Conservation (phyloP, 768 basidiomycete species). For the Imleria badia region DNA sequence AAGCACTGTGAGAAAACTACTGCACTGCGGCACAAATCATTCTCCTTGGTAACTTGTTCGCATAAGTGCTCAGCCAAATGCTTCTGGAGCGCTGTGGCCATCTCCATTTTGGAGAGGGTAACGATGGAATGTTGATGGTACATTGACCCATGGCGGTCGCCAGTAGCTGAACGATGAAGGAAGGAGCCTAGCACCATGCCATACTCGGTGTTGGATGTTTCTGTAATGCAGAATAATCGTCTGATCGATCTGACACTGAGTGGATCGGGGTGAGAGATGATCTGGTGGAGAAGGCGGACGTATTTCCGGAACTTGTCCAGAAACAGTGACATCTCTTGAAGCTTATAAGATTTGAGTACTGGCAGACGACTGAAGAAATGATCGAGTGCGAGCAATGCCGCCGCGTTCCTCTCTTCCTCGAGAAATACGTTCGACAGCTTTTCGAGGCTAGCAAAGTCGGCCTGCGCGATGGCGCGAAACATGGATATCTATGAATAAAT, state of each 20-base stretch:
- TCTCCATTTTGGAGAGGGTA: constrained; percentile 16
- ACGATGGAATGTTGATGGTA: not conserved
- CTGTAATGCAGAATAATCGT: constrained; percentile 26
- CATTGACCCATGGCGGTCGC: not conserved
- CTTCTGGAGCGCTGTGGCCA: constrained; percentile 24
- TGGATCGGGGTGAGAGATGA: constrained; percentile 8
- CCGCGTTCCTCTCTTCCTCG: not conserved
- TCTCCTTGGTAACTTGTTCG: constrained; percentile 32
- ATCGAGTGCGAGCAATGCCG: constrained; percentile 11
- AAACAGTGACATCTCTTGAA: constrained; percentile 18
- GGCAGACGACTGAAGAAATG: constrained; percentile 8
- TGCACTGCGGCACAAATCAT: constrained; percentile 30
- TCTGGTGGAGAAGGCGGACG: not conserved
- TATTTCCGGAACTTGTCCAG: constrained; percentile 6
- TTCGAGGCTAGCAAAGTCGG: constrained; percentile 28
- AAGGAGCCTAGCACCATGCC: constrained; percentile 5
- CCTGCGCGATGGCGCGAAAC: constrained; percentile 35
- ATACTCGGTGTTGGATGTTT: constrained; percentile 11
- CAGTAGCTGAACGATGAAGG: not conserved
- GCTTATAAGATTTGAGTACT: constrained; percentile 18
- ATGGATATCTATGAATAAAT: constrained; percentile 15
- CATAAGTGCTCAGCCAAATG: constrained; percentile 30
- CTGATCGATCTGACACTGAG: constrained; percentile 16
- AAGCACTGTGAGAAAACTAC: constrained; percentile 40
- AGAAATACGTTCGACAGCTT: constrained; percentile 34